phyloP scores from a whole-genome alignment of 495 filamentous ascomycete species.

The Daldinia vernicosa region DNA sequence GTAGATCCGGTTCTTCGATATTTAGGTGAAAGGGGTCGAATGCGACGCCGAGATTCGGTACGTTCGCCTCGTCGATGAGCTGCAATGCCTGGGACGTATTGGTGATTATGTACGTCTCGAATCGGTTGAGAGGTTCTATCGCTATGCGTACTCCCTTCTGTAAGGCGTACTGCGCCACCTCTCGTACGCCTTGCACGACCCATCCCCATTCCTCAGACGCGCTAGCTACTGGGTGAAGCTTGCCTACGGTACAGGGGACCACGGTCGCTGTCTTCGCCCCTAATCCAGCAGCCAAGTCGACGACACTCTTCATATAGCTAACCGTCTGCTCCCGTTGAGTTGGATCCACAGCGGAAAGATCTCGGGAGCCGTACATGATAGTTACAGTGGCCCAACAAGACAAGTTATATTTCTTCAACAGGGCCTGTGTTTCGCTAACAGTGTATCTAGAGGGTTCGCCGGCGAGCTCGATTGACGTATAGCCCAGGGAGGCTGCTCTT shows the following conservation, averaged over 20 bases:
- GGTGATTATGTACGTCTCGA: slow-evolving; percentile 45
- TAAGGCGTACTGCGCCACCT: slow-evolving; percentile 32
- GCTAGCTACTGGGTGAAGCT: slow-evolving; percentile 38
- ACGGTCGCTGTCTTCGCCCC: slow-evolving; percentile 41
- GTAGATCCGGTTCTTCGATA: slow-evolving; percentile 42
- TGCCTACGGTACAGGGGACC: slow-evolving; percentile 43
- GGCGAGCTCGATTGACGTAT: slow-evolving; percentile 46
- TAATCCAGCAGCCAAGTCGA: slow-evolving; percentile 35
- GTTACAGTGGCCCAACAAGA: slow-evolving; percentile 42
- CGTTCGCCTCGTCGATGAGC: slow-evolving; percentile 34
- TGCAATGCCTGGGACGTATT: slow-evolving; percentile 38
- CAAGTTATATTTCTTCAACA: slow-evolving; percentile 40
- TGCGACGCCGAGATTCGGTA: slow-evolving; percentile 38
- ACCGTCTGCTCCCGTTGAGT: slow-evolving; percentile 38
- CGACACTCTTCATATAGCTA: slow-evolving; percentile 41
- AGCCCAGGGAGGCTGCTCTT: slow-evolving; percentile 41
- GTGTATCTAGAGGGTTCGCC: slow-evolving; percentile 42
- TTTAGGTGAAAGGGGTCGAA: slow-evolving; percentile 46
- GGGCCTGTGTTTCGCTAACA: slow-evolving; percentile 29
- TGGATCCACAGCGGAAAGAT: slow-evolving; percentile 35
- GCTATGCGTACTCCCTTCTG: slow-evolving; percentile 33
- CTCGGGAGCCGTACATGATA: slow-evolving; percentile 43
- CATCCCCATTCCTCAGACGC: slow-evolving; percentile 42
- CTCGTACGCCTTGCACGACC: slow-evolving; percentile 42
- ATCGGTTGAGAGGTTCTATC: slow-evolving; percentile 44